Percentiles rank a stretch among this genome's conserved stretches.
Evolutionary conservation across 2,329 filamentous ascomycete species (phyloP).

Genomic region (Aspergillus costaricaensis): DNA sequence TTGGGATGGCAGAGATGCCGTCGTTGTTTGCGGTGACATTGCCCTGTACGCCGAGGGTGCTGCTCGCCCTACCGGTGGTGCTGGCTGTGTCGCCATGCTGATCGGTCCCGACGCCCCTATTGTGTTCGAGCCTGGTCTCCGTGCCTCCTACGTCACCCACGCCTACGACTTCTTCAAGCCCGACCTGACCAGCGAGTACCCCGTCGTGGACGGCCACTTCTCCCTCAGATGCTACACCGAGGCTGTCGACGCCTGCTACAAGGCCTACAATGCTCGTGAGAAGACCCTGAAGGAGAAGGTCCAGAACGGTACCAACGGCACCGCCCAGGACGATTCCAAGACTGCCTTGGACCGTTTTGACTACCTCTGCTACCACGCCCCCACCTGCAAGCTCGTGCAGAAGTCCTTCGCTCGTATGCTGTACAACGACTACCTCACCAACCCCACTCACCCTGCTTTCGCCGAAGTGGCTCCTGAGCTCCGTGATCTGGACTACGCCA

Average conservation of each 20-base stretch:
- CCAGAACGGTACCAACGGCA: conserved; percentile 54
- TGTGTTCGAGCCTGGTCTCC: conserved; percentile 74
- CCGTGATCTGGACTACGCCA: conserved; percentile 74
- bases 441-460: conserved; percentile 68
- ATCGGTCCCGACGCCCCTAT: conserved; percentile 77
- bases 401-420: conserved; percentile 82
- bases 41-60: conserved; percentile 82
- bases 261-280: conserved; percentile 76
- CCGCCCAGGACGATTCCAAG: conserved; percentile 51
- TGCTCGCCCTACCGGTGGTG: conserved; percentile 78
- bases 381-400: conserved; percentile 82
- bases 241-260: conserved; percentile 79
- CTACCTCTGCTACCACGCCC: conserved; percentile 79
- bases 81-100: conserved; percentile 75
- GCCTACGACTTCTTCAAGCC: conserved; percentile 92
- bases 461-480: conserved; percentile 74
- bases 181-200: conserved; percentile 83
- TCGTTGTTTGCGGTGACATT: conserved; percentile 80
- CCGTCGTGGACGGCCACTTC: conserved; percentile 81
- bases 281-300: conserved; percentile 54
- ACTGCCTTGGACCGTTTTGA: conserved; percentile 77
- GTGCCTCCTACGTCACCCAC: conserved; percentile 79
- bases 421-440: conserved; percentile 80
- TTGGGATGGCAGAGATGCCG: conserved; percentile 80
- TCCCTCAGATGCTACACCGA: conserved; percentile 79